phyloP scores from a whole-genome alignment of 2,329 filamentous ascomycete genomes.

The Rhytidhysteron rufulum region DNA sequence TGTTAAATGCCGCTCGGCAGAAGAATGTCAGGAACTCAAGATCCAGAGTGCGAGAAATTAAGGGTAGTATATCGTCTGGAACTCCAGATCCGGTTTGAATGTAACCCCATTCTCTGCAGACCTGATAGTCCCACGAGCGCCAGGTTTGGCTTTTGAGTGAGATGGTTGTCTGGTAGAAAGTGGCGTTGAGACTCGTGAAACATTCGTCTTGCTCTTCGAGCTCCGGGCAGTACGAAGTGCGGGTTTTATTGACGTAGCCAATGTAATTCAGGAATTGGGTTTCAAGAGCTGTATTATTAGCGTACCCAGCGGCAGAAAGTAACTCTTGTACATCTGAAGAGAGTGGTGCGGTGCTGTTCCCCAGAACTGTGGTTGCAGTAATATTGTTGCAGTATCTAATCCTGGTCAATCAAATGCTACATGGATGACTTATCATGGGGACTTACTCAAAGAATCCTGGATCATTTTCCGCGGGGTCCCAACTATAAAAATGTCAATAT shows the following conservation, averaged over 20 bases:
- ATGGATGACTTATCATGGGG: not conserved
- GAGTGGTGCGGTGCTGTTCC: slow-evolving; percentile 35
- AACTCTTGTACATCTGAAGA: slow-evolving; percentile 42
- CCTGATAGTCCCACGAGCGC: slow-evolving; percentile 57
- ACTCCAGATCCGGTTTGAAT: slow-evolving; percentile 70
- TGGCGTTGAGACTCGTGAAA: slow-evolving; percentile 48
- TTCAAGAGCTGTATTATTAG: slow-evolving; percentile 40
- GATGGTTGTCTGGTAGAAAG: slow-evolving; percentile 45
- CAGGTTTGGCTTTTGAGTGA: slow-evolving; percentile 33
- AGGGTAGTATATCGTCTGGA: slow-evolving; percentile 59
- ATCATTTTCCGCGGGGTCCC: slow-evolving; percentile 55
- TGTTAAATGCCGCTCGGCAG: slow-evolving; percentile 68
- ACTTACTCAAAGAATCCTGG: slow-evolving; percentile 45
- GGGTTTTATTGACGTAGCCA: slow-evolving; percentile 49
- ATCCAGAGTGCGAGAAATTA: slow-evolving; percentile 68
- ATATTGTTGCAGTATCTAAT: slow-evolving; percentile 52
- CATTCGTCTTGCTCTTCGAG: slow-evolving; percentile 46
- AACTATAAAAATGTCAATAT: slow-evolving; percentile 41
- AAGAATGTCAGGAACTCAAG: slow-evolving; percentile 59
- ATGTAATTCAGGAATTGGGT: slow-evolving; percentile 56
- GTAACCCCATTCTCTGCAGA: slow-evolving; percentile 63
- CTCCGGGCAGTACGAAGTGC: slow-evolving; percentile 35
- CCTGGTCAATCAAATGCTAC: slow-evolving; percentile 1
- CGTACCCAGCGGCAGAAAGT: slow-evolving; percentile 48
- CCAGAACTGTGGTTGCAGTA: slow-evolving; percentile 43